Base-by-base conservation (phyloP, 768 basidiomycete genomes). In the Leccinum disarticulatum region DNA sequence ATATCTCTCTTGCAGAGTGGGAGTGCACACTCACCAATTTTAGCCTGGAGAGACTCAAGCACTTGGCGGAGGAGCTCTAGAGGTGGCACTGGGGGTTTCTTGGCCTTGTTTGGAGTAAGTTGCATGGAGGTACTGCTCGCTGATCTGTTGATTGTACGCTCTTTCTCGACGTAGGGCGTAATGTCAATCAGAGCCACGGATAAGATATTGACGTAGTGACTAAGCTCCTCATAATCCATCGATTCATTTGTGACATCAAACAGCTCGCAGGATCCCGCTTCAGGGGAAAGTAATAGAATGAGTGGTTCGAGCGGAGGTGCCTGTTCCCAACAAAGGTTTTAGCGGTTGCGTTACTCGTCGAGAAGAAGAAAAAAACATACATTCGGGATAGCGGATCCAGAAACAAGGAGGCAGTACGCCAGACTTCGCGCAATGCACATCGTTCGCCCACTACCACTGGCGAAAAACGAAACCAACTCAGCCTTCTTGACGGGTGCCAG, bases 191-290 rank as follows among this genome's bases (percentile, higher is more conserved):
- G 68, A 6, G 83, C 87, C 10, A 83, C 73, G 25, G 79, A 77
- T n/a, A 91, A 79, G 33, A 91, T 79, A 19, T 77, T 73, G 14
- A 86, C 74, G 61, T 84, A 76, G 67, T 80, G 80, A 6, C 78
- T 73, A 68, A 93, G 76, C 38, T 82, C 80, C 35, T 84, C 80
- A 58, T 86, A 91, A 70, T 90, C 83, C 3, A 81, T 76, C n/a
- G 56, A 85, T 19, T 81, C 77, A 13, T 81, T 78, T 27, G 81
- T 61, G 41, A 87, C 66, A 25, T 84, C 79, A 61, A 91, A 87
- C 49, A 82, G 72, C 27, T 78, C 80, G 41, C 62, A 36, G 54
- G 75, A 70, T 58, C 77, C 77, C 33, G 74, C 65, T 2, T 77
- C 71, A 19, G 79, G 77, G 3, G 81, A 77, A 55, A 93, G 74